Conservation (phyloP, 257 asterid genomes). For the Verbascum thapsus region DNA sequence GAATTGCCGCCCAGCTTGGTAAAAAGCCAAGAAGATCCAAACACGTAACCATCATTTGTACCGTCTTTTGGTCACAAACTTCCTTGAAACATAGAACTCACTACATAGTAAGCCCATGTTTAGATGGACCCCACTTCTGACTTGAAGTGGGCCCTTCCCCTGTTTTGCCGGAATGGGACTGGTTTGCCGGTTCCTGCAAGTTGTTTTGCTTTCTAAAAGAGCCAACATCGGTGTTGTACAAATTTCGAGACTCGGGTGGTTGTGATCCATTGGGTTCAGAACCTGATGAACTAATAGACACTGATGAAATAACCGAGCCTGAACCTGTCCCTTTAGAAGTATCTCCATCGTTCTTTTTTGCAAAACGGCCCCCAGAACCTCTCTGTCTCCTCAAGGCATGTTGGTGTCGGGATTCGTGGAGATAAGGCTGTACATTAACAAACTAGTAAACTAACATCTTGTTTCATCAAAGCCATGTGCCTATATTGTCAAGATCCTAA, state of each 20-base stretch:
- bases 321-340: slow-evolving; percentile 42
- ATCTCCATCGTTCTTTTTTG: slow-evolving; percentile 57
- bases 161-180: slow-evolving; percentile 24
- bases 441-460: too few species aligned
- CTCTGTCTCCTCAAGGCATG: slow-evolving; percentile 86
- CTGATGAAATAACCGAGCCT: slow-evolving; percentile 39
- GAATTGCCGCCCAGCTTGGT: slow-evolving; percentile 72
- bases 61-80: slow-evolving; percentile 18
- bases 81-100: slow-evolving; percentile 5
- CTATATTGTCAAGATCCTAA: too few species aligned
- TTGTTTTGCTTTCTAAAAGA: slow-evolving; percentile 41
- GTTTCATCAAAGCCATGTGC: too few species aligned
- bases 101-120: slow-evolving; percentile 38
- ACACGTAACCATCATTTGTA: slow-evolving; percentile 24
- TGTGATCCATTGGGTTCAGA: slow-evolving; percentile 39
- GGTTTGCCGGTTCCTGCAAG: slow-evolving; percentile 41
- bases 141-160: slow-evolving; percentile 36
- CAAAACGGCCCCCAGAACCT: slow-evolving; percentile 87
- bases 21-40: slow-evolving; percentile 42
- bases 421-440: slow-evolving; percentile 65
- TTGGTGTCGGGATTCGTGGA: slow-evolving; percentile 91
- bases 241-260: slow-evolving; percentile 29
- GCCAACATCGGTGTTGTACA: slow-evolving; percentile 29
- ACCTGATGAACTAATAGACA: slow-evolving; percentile 41
- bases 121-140: slow-evolving; percentile 37